Evolutionary conservation across 2,329 filamentous ascomycete species (phyloP), one percentile per base, ranked within the genome.

Genomic region (Leptodontidium sp.): DNA sequence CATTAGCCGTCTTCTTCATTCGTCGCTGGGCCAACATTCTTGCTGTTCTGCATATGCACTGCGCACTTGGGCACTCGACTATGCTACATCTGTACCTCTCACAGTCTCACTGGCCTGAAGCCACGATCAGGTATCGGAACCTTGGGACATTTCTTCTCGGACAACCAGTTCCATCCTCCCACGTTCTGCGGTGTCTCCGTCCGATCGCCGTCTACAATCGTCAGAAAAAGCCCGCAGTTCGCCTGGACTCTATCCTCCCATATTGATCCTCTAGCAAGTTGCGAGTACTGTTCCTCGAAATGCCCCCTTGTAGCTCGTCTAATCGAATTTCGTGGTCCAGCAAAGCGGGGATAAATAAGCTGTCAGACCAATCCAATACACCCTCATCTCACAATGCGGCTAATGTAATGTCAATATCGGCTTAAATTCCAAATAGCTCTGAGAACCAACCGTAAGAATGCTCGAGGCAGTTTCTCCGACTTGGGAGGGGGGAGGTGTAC

Each of bases 11-110:
- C 29, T 11, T 40, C n/a, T 58, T 40, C 55, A 21, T 35, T 35
- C 29, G 32, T 21, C 29, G 53, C 17, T 49, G 17, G 53, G 53
- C 32, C 29, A 12, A 15, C 17, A 57, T 40, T 32, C 32, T 57
- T 32, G 53, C 53, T 40, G n/a, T 59, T 59, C 57, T 59, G 57
- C 57, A 43, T 59, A 59, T 45, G 38, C 57, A 59, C n/a, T 40
- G 57, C 57, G 38, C 57, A 58, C 35, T 59, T 40, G n/a, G 4
- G 14, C 38, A 21, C 21, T 40, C 5, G 38, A 35, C 55, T 17
- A 58, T 58, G n/a, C 55, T 38, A 24, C 32, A 55, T 55, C 26
- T 55, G 52, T 55, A 32, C 26, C 52, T 55, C n/a, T 58, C 32
- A 15, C 55, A 8, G 32, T 40, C 8, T 58, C 32, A n/a, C 55